Conservation (phyloP, 192 early-diverging fungal species). For the Tieghemiomyces parasiticus region DNA sequence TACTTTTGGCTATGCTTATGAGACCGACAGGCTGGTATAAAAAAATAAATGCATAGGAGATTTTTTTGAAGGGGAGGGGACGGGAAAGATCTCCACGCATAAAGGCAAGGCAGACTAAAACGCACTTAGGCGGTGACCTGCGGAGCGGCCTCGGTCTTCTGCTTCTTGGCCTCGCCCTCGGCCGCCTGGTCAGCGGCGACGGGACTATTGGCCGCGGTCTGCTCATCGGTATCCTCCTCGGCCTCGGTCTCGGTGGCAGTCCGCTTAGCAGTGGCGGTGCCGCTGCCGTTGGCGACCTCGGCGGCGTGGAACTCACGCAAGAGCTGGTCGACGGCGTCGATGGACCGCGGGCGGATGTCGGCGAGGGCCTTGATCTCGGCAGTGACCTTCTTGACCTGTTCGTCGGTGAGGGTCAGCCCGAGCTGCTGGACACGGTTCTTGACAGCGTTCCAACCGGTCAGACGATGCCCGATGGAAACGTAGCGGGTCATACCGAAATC, state of each 20-base stretch:
- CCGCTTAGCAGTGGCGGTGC: not conserved
- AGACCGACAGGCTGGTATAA: too few species aligned
- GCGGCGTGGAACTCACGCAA: conserved; percentile 52
- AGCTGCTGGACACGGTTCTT: conserved; percentile 96
- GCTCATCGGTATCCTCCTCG: not conserved
- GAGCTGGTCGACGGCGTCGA: conserved; percentile 87
- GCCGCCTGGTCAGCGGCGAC: too few species aligned
- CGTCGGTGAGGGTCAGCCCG: conserved; percentile 65
- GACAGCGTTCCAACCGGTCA: conserved; percentile 99
- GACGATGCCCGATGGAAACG: conserved; percentile 89
- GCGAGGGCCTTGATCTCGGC: conserved; percentile 89
- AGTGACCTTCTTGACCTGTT: conserved; percentile 82
- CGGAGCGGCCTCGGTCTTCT: too few species aligned
- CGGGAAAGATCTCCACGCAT: too few species aligned
- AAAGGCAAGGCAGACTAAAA: too few species aligned
- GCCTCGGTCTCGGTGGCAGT: not conserved
- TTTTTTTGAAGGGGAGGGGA: too few species aligned
- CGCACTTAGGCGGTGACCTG: too few species aligned
- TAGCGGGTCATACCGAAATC: conserved; percentile 99
- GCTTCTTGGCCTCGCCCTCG: too few species aligned
- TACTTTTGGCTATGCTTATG: too few species aligned
- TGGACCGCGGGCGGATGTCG: conserved; percentile 78
- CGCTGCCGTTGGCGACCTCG: not conserved
- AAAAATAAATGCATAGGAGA: too few species aligned
- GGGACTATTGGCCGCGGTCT: too few species aligned